phyloP scores from a whole-genome alignment of 352 stramenopile species.

The Hyaloperonospora arabidopsidis region DNA sequence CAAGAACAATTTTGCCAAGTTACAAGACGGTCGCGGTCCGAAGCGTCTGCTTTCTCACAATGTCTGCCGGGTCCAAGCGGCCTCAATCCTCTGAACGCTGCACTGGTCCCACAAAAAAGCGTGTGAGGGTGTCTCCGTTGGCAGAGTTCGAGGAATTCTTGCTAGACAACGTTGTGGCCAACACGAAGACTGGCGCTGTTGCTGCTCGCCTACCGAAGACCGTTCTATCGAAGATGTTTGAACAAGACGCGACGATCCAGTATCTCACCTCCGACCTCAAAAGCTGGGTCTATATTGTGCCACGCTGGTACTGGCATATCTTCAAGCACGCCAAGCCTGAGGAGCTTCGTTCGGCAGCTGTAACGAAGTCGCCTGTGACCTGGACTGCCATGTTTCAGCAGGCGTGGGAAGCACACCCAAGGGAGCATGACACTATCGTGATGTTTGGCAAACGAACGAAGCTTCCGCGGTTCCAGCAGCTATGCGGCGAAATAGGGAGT shows the following conservation, averaged over 20 bases:
- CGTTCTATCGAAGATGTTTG: slow-evolving; percentile 22
- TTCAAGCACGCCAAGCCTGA: slow-evolving; percentile 23
- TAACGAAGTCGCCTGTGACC: not conserved
- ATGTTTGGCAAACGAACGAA: slow-evolving; percentile 54
- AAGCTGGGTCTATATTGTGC: slow-evolving; percentile 60
- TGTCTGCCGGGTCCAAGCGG: slow-evolving; percentile 18
- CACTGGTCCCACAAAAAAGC: slow-evolving; percentile 14
- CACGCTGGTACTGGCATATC: slow-evolving; percentile 42
- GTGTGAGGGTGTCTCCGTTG: slow-evolving; percentile 3
- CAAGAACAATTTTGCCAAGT: no score
- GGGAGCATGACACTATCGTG: slow-evolving; percentile 51
- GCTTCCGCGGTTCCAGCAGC: slow-evolving; percentile 64
- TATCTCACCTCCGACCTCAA: slow-evolving; percentile 29
- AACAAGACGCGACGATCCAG: slow-evolving; percentile 19
- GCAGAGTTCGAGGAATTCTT: slow-evolving; percentile 21
- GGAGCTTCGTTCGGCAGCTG: slow-evolving; percentile 6
- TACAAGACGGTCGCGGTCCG: no score
- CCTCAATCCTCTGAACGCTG: not conserved
- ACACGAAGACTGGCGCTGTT: slow-evolving; percentile 16
- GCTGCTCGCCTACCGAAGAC: slow-evolving; percentile 11
- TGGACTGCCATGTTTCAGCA: slow-evolving; percentile 28
- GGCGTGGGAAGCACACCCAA: slow-evolving; percentile 58
- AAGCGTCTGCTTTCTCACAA: slow-evolving; percentile 1
- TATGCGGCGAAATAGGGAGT: slow-evolving; percentile 39
- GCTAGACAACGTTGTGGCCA: slow-evolving; percentile 15